A percentile compares a stretch with the other conserved stretches of the same genome.
Conservation (phyloP, 2,329 filamentous ascomycete genomes). For the Aureobasidium sp. region DNA sequence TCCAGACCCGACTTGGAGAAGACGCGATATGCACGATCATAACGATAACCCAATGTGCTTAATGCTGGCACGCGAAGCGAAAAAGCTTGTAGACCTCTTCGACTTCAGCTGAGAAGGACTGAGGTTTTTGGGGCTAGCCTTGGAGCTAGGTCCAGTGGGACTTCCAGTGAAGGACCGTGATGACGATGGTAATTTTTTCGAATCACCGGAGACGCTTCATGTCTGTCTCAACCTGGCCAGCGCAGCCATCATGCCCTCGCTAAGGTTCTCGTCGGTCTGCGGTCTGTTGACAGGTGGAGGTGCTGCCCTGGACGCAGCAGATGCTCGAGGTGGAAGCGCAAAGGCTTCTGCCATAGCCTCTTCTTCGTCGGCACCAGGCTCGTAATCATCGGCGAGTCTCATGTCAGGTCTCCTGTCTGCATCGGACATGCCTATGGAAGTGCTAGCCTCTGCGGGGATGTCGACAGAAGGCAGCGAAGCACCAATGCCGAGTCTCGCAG, state of each 20-base stretch:
- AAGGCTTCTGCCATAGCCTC: slow-evolving; percentile 35
- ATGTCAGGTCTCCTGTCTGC: slow-evolving; percentile 32
- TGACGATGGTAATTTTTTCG: not conserved
- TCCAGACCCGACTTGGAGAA: slow-evolving; percentile 3
- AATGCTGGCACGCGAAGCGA: slow-evolving; percentile 26
- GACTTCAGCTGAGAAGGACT: slow-evolving; percentile 8
- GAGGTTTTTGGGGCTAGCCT: not conserved
- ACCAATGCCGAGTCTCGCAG: slow-evolving; percentile 27
- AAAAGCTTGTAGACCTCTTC: slow-evolving; percentile 25
- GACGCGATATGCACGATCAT: not conserved
- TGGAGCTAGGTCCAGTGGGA: not conserved
- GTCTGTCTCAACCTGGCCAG: slow-evolving; percentile 47
- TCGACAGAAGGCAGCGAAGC: slow-evolving; percentile 25
- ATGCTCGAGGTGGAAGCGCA: slow-evolving; percentile 11
- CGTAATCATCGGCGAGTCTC: slow-evolving; percentile 27
- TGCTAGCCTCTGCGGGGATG: slow-evolving; percentile 20
- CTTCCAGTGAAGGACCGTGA: not conserved
- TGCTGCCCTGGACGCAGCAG: not conserved
- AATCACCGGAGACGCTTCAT: slow-evolving; percentile 3
- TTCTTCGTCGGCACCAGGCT: slow-evolving; percentile 38
- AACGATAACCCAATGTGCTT: slow-evolving; percentile 28
- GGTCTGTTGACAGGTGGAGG: slow-evolving; percentile 31
- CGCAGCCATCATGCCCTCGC: slow-evolving; percentile 53
- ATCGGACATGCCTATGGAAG: slow-evolving; percentile 22
- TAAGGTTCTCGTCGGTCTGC: slow-evolving; percentile 38